phyloP scores from a whole-genome alignment of 2,329 filamentous ascomycete species.

The Nemania bipapillata region DNA sequence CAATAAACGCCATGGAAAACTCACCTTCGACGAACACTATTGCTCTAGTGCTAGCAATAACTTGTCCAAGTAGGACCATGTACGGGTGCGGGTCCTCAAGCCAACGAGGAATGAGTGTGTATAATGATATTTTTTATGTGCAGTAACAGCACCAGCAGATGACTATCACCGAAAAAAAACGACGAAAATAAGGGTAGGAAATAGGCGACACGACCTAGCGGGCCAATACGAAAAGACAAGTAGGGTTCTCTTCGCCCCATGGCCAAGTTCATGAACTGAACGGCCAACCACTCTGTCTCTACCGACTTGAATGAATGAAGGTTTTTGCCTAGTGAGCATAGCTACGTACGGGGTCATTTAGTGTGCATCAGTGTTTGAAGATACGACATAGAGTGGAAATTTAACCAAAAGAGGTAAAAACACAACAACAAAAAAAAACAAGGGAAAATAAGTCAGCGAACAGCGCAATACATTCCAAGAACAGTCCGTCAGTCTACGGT shows the following conservation, averaged over 20 bases:
- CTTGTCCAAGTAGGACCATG: not conserved
- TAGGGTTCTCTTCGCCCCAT: constrained; percentile 16
- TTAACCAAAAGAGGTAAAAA: constrained; percentile 11
- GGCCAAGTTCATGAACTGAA: constrained; percentile 23
- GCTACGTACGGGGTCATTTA: constrained; percentile 14
- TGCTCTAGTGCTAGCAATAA: not conserved
- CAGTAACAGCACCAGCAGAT: constrained; percentile 8
- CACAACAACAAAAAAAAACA: constrained; percentile 26
- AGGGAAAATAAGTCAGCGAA: constrained; percentile 28
- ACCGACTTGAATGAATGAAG: constrained; percentile 30
- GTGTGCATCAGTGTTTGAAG: constrained; percentile 24
- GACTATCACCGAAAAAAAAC: constrained; percentile 8
- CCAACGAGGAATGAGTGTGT: constrained; percentile 13
- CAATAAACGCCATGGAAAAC: not conserved
- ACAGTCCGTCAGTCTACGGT: not conserved
- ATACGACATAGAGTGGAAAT: constrained; percentile 9
- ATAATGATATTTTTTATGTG: constrained; percentile 25
- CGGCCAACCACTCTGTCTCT: constrained; percentile 41
- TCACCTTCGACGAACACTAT: not conserved
- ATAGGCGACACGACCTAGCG: constrained; percentile 18
- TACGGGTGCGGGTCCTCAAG: not conserved
- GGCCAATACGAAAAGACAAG: not conserved
- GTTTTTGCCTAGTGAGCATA: constrained; percentile 8
- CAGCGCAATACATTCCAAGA: constrained; percentile 7
- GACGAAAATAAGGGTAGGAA: not conserved